Evolutionary conservation across 2,329 filamentous ascomycete genomes (phyloP), one percentile per base, ranked within the genome.

Genomic region (Thelonectria rubi): DNA sequence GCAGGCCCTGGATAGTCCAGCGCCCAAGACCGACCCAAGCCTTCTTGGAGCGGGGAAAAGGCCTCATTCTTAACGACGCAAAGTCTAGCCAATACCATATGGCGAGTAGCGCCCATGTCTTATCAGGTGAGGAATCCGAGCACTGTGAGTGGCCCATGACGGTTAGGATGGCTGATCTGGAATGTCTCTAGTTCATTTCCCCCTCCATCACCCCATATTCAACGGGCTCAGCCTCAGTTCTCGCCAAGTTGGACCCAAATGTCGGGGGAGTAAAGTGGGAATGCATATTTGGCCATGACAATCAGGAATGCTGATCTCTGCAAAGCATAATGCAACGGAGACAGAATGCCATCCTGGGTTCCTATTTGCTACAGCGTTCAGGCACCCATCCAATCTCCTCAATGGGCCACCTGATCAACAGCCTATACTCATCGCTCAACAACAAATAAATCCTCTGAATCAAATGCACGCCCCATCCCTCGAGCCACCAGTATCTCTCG

Each of bases 301-400:
- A 5, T 30, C 10, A 8, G 26, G 26, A 30, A 30, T 30, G 26
- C 8, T 30, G 26, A 30, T 30, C n/a, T 24, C 21, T 30, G 26
- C 26, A 30, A 30, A 30, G 5, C n/a, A n/a, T 30, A 30, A 30
- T 30, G 2, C 26, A 8, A 30, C 7, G 7, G 4, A 30, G 7
- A 30, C n/a, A 30, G 26, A 30, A 6, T 24, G 21, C 21, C 21
- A 24, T 24, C 21, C 3, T 7, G 21, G 21, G 7, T 8, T 30
- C 26, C 26, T 30, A 30, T 30, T 2, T 8, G 26, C 34, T 14
- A 14, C 37, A 57, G n/a, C 37, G 42, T 7, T 54, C 57, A n/a
- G 57, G 57, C 11, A 60, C 46, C 51, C 57, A 60, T 15, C 57
- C 57, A 49, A 55, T 50, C 51, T 60, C 57, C 37, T 55, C 57